These are phyloP conservation scores for Coemansia sp. DNA, from an alignment of 192 early-diverging fungal genomes.

Conservation along the genomic window DNA sequence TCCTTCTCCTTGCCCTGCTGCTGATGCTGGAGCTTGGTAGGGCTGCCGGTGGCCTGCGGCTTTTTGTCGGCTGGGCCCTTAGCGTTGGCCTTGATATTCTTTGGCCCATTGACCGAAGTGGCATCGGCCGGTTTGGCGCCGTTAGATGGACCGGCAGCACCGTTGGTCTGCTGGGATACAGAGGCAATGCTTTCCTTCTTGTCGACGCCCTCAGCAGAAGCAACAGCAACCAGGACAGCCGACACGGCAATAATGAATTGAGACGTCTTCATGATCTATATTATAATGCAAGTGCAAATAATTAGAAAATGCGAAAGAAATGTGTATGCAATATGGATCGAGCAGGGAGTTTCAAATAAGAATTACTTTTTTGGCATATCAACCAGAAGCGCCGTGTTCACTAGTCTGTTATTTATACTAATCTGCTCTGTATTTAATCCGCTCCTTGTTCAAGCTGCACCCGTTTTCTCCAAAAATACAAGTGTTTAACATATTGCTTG, in stretches of 20 bases:
- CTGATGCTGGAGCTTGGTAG: slow-evolving; percentile 19
- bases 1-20: slow-evolving; percentile 34
- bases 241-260: slow-evolving; percentile 36
- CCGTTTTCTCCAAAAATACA: not conserved
- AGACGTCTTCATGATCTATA: slow-evolving; percentile 33
- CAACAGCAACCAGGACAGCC: slow-evolving; percentile 33
- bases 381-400: not conserved
- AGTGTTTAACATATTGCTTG: not conserved
- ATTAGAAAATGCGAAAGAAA: slow-evolving; percentile 1
- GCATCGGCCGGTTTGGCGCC: slow-evolving; percentile 7
- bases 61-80: slow-evolving; percentile 12
- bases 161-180: slow-evolving; percentile 1
- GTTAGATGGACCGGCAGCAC: slow-evolving; percentile 12
- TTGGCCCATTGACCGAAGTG: slow-evolving; percentile 10
- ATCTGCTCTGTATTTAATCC: not conserved
- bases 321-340: not conserved
- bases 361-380: not conserved
- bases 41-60: slow-evolving; percentile 13
- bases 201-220: slow-evolving; percentile 28
- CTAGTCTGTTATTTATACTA: not conserved
- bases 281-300: not conserved
- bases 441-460: not conserved
- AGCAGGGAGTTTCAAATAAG: not conserved
- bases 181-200: slow-evolving; percentile 12
- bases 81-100: slow-evolving; percentile 13